Conservation (phyloP, 345 rosid genomes). For the Limnanthes douglasii region DNA sequence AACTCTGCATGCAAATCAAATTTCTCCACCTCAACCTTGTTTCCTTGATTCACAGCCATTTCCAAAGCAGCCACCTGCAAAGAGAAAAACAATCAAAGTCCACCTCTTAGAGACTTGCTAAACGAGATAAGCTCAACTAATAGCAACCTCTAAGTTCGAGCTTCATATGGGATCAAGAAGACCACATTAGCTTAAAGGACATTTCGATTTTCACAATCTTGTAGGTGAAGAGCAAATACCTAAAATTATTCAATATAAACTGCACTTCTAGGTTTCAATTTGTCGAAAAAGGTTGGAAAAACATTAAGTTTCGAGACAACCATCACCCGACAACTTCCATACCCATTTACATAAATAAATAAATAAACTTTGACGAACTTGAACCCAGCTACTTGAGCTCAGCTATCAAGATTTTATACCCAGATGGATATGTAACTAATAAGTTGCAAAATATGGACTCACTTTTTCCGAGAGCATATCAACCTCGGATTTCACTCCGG, state of each 20-base stretch:
- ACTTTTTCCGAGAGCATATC: slow-evolving; percentile 75
- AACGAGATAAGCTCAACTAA: too few relatives aligned
- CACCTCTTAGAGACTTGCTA: neutral
- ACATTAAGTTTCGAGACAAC: slow-evolving; percentile 1
- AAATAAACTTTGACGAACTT: too few relatives aligned
- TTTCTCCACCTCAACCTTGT: slow-evolving; percentile 40
- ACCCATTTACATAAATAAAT: neutral
- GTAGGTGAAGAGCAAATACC: too few relatives aligned
- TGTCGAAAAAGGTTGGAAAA: neutral
- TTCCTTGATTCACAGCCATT: slow-evolving; percentile 50
- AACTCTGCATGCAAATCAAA: slow-evolving; percentile 57
- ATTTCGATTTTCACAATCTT: too few relatives aligned
- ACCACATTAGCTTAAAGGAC: neutral
- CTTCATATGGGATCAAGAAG: too few relatives aligned
- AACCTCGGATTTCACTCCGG: slow-evolving; percentile 34
- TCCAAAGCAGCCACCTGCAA: slow-evolving; percentile 58
- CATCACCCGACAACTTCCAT: neutral
- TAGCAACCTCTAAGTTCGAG: too few relatives aligned
- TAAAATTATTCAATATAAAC: too few relatives aligned
- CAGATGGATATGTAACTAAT: too few relatives aligned
- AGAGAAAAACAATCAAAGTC: slow-evolving; percentile 1
- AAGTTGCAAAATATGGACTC: slow-evolving; percentile 8
- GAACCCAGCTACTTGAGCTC: too few relatives aligned
- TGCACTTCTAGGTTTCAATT: too few relatives aligned
- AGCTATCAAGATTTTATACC: too few relatives aligned